Percentiles rank a stretch among this genome's conserved stretches.
Conservation (phyloP, 2,329 filamentous ascomycete species). For the Arachnomyces sp. region DNA sequence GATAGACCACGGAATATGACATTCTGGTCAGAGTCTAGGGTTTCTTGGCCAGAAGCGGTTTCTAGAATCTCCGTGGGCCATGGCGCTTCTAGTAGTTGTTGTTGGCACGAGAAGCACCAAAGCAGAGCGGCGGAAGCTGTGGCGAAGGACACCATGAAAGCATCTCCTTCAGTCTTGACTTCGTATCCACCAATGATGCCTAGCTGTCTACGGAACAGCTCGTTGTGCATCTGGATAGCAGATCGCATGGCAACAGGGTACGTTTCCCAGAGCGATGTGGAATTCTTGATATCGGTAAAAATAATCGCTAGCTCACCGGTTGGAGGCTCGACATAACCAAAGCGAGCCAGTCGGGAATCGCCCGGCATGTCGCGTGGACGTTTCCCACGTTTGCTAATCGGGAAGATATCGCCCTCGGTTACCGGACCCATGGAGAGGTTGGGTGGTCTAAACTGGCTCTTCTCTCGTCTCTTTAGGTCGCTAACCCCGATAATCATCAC, state of each 20-base stretch:
- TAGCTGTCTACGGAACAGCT: slow-evolving; percentile 88
- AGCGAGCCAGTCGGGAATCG: slow-evolving; percentile 77
- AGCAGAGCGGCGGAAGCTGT: slow-evolving; percentile 89
- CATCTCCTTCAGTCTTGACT: slow-evolving; percentile 98
- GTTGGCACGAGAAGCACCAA: slow-evolving; percentile 95
- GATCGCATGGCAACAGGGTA: slow-evolving; percentile 93
- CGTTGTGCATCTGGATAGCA: slow-evolving; percentile 95
- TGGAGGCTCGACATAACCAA: slow-evolving; percentile 88
- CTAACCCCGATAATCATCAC: slow-evolving; percentile 96
- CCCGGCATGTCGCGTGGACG: slow-evolving; percentile 52
- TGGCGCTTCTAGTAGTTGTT: slow-evolving; percentile 73
- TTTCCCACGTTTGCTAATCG: slow-evolving; percentile 58
- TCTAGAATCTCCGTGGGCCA: slow-evolving; percentile 93
- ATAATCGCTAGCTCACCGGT: slow-evolving; percentile 87
- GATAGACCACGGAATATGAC: slow-evolving; percentile 90
- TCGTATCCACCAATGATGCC: slow-evolving; percentile 94
- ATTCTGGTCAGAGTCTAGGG: slow-evolving; percentile 74
- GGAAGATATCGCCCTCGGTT: slow-evolving; percentile 50
- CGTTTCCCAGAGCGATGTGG: slow-evolving; percentile 90
- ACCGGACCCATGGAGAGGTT: slow-evolving; percentile 81
- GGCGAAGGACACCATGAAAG: slow-evolving; percentile 98
- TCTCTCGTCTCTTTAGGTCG: slow-evolving; percentile 79
- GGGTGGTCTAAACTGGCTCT: slow-evolving; percentile 65
- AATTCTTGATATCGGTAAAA: slow-evolving; percentile 99
- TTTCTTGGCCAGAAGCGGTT: slow-evolving; percentile 74